Evolutionary conservation across 495 filamentous ascomycete genomes (phyloP).

Genomic region (Penicillium cataractarum): DNA sequence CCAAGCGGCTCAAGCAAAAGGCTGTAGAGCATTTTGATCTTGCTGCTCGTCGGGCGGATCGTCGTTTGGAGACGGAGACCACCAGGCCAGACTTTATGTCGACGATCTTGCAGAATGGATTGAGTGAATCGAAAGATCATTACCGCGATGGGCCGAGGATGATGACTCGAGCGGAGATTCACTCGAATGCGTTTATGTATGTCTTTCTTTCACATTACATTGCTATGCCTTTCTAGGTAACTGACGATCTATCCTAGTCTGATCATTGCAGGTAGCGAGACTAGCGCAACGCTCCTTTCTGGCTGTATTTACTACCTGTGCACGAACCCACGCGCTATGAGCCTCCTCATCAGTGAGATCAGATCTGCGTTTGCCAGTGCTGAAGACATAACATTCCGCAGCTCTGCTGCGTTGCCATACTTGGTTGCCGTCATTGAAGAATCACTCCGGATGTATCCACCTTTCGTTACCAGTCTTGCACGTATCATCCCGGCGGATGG

Average conservation of each 20-base stretch:
- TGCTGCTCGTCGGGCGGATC: slow-evolving; percentile 28
- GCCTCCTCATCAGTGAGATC: slow-evolving; percentile 46
- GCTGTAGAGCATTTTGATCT: slow-evolving; percentile 28
- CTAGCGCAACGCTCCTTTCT: slow-evolving; percentile 54
- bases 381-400: slow-evolving; percentile 50
- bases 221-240: neutral
- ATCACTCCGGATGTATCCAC: slow-evolving; percentile 47
- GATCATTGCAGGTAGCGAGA: slow-evolving; percentile 57
- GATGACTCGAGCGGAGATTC: slow-evolving; percentile 33
- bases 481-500: slow-evolving; percentile 38
- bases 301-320: slow-evolving; percentile 57
- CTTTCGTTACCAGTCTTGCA: slow-evolving; percentile 31
- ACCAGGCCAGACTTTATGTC: slow-evolving; percentile 31
- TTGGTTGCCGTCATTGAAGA: slow-evolving; percentile 48
- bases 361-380: slow-evolving; percentile 41
- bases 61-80: slow-evolving; percentile 22
- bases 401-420: slow-evolving; percentile 35
- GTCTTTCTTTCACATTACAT: neutral
- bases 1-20: slow-evolving; percentile 17
- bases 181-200: slow-evolving; percentile 36
- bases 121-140: slow-evolving; percentile 26
- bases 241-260: slow-evolving; percentile 11
- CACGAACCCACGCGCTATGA: slow-evolving; percentile 41
- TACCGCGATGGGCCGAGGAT: slow-evolving; percentile 19
- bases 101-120: slow-evolving; percentile 32